Conservation (phyloP, 441 rosid species). For the Bruguiera hainesii region DNA sequence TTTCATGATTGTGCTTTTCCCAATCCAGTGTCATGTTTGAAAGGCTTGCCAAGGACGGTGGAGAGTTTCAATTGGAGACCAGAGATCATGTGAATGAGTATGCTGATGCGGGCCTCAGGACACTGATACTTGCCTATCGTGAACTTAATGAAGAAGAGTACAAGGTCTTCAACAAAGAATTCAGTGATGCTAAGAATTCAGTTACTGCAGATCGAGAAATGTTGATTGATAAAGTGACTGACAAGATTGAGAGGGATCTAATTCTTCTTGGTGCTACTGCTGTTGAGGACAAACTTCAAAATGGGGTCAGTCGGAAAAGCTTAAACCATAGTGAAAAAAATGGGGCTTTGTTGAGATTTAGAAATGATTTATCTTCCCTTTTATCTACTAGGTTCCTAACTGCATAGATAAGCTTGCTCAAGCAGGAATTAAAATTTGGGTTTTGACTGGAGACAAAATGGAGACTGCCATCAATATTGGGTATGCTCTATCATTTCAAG, state of each 20-base stretch:
- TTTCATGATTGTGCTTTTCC: slow-evolving; percentile 3
- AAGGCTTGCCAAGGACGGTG: slow-evolving; percentile 64
- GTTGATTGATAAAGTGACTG: slow-evolving; percentile 67
- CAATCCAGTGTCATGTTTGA: slow-evolving; percentile 83
- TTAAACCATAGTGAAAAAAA: slow-evolving; percentile 9
- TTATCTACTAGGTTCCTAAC: slow-evolving; percentile 67
- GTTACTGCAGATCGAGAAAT: slow-evolving; percentile 74
- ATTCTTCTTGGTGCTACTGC: slow-evolving; percentile 96
- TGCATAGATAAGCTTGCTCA: slow-evolving; percentile 98
- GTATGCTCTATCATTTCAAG: slow-evolving; percentile 32
- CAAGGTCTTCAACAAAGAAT: slow-evolving; percentile 44
- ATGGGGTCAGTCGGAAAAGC: slow-evolving; percentile 64
- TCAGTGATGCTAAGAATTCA: slow-evolving; percentile 69
- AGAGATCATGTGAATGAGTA: slow-evolving; percentile 67
- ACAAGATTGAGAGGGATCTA: slow-evolving; percentile 70
- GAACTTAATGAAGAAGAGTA: slow-evolving; percentile 74
- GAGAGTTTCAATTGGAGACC: slow-evolving; percentile 61
- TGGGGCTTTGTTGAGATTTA: slow-evolving; percentile 4
- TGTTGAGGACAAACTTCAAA: slow-evolving; percentile 97
- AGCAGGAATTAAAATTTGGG: slow-evolving; percentile 98
- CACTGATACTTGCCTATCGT: slow-evolving; percentile 85
- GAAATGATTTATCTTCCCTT: slow-evolving; percentile 17
- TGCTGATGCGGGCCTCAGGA: slow-evolving; percentile 96
- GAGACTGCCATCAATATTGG: slow-evolving; percentile 99
- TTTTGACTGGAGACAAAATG: slow-evolving; percentile 98